A percentile compares a stretch with the other conserved stretches of the same genome.
These are phyloP conservation scores for Termitomyces sp. DNA, from an alignment of 768 basidiomycete genomes.

Conservation along the genomic window DNA sequence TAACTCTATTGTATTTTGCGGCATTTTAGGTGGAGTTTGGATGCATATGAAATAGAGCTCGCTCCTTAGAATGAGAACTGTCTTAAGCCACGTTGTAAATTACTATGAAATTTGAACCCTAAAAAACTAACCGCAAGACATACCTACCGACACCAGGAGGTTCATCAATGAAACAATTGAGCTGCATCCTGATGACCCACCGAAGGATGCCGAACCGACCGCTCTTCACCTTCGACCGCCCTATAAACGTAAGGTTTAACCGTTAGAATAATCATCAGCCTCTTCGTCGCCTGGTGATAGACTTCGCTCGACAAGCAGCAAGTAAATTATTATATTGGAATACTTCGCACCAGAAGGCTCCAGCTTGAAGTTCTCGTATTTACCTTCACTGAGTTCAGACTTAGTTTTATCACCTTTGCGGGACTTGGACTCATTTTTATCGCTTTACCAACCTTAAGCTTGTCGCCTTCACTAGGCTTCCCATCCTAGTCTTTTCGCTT, in stretches of 20 bases:
- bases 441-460: background rate
- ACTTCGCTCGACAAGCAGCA: background rate
- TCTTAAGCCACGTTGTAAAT: too few species aligned
- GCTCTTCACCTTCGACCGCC: background rate
- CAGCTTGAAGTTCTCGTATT: background rate
- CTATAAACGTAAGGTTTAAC: background rate
- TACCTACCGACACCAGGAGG: background rate
- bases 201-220: background rate
- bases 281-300: background rate
- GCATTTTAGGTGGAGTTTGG: too few species aligned
- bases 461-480: background rate
- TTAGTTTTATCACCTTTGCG: background rate
- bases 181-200: too few species aligned
- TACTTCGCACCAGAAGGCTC: background rate
- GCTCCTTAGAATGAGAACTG: too few species aligned
- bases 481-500: background rate
- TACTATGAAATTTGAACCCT: too few species aligned
- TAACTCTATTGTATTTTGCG: too few species aligned
- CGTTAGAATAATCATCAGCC: too few species aligned
- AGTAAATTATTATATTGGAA: too few species aligned
- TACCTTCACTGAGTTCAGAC: background rate
- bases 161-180: too few species aligned
- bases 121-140: background rate
- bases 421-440: background rate
- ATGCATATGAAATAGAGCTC: too few species aligned